These are phyloP conservation scores for Brassica balearica DNA, from an alignment of 441 rosid genomes.

Conservation along the genomic window DNA sequence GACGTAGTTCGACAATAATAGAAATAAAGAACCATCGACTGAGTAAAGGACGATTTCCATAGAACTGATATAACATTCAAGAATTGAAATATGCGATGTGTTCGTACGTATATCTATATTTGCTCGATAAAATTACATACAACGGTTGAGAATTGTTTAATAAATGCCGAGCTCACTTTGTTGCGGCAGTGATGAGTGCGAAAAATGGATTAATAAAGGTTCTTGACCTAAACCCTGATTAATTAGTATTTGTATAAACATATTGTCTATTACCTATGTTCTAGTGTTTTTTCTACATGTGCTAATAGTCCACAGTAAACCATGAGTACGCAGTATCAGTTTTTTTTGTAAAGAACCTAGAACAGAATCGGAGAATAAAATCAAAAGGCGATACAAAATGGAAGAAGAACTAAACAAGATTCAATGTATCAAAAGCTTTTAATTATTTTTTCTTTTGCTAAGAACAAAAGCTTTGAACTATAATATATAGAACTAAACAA, in stretches of 20 bases:
- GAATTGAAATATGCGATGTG: conserved; percentile 1
- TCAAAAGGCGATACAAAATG: not conserved
- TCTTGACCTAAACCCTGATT: conserved; percentile 5
- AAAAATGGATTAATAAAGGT: not conserved
- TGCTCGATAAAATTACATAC: not conserved
- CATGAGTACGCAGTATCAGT: not conserved
- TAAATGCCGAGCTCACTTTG: not conserved
- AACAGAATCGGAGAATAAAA: conserved; percentile 11
- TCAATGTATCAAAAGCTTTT: conserved; percentile 29
- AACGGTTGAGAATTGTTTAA: not conserved
- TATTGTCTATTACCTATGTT: not conserved
- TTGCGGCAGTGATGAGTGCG: not conserved
- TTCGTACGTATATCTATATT: not conserved
- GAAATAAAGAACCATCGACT: not conserved
- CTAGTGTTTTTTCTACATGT: not conserved
- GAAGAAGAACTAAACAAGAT: conserved; percentile 16
- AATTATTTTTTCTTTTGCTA: too few species aligned
- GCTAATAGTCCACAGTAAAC: conserved; percentile 18
- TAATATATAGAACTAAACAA: conserved; percentile 20
- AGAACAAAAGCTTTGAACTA: not conserved
- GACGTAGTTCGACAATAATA: not conserved
- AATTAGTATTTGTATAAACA: not conserved
- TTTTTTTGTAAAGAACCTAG: not conserved
- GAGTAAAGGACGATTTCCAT: not conserved
- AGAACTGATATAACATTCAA: not conserved